Evolutionary conservation across 805 yeast species (phyloP), one percentile per base, ranked within the genome.

Genomic region (Cephaloascus albidus): DNA sequence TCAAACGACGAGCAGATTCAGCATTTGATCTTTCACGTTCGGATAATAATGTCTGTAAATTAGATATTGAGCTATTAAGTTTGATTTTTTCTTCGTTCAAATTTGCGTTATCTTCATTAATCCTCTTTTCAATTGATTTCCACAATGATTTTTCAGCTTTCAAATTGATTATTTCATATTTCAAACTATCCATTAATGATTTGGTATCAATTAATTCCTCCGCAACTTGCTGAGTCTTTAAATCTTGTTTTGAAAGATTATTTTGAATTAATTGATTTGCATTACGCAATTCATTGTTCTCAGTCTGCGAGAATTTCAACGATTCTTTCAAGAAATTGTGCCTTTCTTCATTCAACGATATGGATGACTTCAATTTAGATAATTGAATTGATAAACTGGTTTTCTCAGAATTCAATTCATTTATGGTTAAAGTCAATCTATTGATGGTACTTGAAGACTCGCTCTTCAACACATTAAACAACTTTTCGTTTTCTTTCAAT

Each of bases 191-290:
- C 19, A 70, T 47, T 18, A 55, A 43, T 1, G 77, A 57, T 50
- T 71, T 81, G 17, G 72, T 54, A 32, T 75, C 74, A 10, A 80
- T 56, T 37, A 82, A 56, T 36, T 83, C 81, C 43, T 77, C 78
- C 3, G 73, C 58, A 5, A 70, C 62, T 18, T 59, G 59, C 38
- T 69, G 76, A 15, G 72, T 65, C 46, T 60, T 68, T 26, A 52
- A 46, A 49, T 75, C 93, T 48, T 68, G 78, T 49, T 57, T 63
- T 2, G 63, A 44, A 26, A 74, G 43, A 15, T 54, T 60, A 16
- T 61, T 65, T 44, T 76, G 77, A 14, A 76, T 47, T 18, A 55
- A 44, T 4, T 60, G 54, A 20, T 57, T 55, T 43, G 67, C 62
- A 38, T 53, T 48, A 37, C 63, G 63, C 17, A 78, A 47, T 39